These are phyloP conservation scores for Exophiala sp. DNA, from an alignment of 2,329 filamentous ascomycete species.

Conservation along the genomic window DNA sequence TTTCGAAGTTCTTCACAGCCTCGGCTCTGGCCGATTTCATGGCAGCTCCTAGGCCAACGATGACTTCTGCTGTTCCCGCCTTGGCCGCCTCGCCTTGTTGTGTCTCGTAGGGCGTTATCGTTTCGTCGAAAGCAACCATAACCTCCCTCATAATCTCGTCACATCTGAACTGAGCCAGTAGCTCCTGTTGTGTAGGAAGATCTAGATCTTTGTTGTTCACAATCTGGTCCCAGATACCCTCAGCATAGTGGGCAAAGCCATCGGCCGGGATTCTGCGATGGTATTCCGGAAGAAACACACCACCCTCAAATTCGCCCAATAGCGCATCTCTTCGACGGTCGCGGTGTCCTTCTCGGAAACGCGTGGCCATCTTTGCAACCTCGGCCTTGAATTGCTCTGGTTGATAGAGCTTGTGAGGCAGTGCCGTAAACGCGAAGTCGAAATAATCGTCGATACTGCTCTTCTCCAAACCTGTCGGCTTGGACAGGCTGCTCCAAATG, in stretches of 20 bases:
- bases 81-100: slow-evolving; percentile 72
- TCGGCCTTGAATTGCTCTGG: slow-evolving; percentile 84
- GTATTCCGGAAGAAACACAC: slow-evolving; percentile 88
- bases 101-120: slow-evolving; percentile 80
- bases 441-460: slow-evolving; percentile 96
- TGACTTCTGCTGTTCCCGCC: slow-evolving; percentile 67
- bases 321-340: slow-evolving; percentile 60
- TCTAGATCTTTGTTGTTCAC: slow-evolving; percentile 98
- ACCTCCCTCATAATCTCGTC: slow-evolving; percentile 95
- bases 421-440: slow-evolving; percentile 92
- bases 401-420: slow-evolving; percentile 95
- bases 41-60: slow-evolving; percentile 68
- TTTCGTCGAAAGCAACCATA: slow-evolving; percentile 73
- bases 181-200: slow-evolving; percentile 91
- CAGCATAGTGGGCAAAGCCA: slow-evolving; percentile 90
- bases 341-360: slow-evolving; percentile 79
- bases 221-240: slow-evolving; percentile 97
- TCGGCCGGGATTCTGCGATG: slow-evolving; percentile 94
- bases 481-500: slow-evolving; percentile 90
- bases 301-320: slow-evolving; percentile 66
- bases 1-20: slow-evolving; percentile 79
- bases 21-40: slow-evolving; percentile 70
- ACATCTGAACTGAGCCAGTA: slow-evolving; percentile 94
- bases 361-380: slow-evolving; percentile 71
- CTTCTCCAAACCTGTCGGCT: slow-evolving; percentile 81